Evolutionary conservation across 2,329 filamentous ascomycete species (phyloP), one percentile per base, ranked within the genome.

Genomic region (Thermochaetoides dissita): DNA sequence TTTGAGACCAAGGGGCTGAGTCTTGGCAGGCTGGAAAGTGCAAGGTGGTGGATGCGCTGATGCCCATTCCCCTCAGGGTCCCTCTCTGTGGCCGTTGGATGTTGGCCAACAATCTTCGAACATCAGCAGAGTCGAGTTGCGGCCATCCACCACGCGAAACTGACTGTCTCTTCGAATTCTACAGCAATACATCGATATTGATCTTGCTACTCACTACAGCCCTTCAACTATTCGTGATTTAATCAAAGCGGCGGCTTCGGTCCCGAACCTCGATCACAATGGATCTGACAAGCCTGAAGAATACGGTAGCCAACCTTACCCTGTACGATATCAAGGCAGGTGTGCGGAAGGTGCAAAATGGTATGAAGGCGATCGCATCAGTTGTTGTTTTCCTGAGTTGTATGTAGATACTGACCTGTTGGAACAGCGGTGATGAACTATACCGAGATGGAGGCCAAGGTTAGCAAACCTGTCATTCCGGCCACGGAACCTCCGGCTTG

Each of bases 341-440:
- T 51, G 86, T 95, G 54, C 81, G 88, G 53, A 94, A 95, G 64
- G 84, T 93, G 46, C 88, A 95, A 59, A 95, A 95, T 89, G 88
- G 88, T 94, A 67, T 54, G 72, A 24, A 3, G 17, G 17, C 5
- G 5, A 24, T 24, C 17, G 17, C 17, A 24, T 24, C 17, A 24
- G 17, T 24, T 24, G 17, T 24, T 24, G 17, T 24, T 24, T 24
- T 3, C 17, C 17, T 24, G 3, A 24, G 17, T 24, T 24, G 17
- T 9, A n/a, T 4, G 9, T 3, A 12, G 11, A 29, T 39, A 37
- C 50, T 46, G 42, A 42, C 42, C 35, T 12, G n/a, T 2, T 36
- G 10, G 29, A 3, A 42, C 48, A 94, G 87, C 87, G 51, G 87
- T 94, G 46, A 94, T 95, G 88, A 95, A 94, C 66, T 94, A 89